These are phyloP conservation scores for Suhomyces wounanorum DNA, from an alignment of 1,139 yeast genomes.

Conservation along the genomic window DNA sequence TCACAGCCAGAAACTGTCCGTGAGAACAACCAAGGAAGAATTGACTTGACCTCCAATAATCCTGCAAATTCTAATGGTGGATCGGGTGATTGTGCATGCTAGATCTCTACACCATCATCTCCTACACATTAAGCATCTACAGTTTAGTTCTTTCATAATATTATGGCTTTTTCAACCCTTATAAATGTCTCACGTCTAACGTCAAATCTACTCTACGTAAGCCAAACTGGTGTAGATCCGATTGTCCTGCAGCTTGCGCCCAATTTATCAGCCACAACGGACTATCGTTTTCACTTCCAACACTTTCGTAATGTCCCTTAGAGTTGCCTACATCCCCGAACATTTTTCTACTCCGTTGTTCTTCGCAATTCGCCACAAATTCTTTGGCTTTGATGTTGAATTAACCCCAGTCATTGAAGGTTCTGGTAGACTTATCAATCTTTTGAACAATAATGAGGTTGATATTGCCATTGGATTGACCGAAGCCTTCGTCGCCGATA, in stretches of 20 bases:
- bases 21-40: slow-evolving; percentile 17
- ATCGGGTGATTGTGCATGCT: slow-evolving; percentile 20
- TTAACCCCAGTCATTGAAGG: slow-evolving; percentile 82
- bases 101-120: background rate
- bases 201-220: background rate
- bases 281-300: background rate
- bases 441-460: slow-evolving; percentile 62
- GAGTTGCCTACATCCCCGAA: slow-evolving; percentile 86
- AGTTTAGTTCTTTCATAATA: slow-evolving; percentile 7
- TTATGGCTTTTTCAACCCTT: background rate
- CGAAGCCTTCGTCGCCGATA: slow-evolving; percentile 85
- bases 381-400: slow-evolving; percentile 54
- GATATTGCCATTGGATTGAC: slow-evolving; percentile 87
- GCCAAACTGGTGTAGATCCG: background rate
- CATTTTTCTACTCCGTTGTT: slow-evolving; percentile 87
- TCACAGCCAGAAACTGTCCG: slow-evolving; percentile 5
- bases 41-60: slow-evolving; percentile 19
- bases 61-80: slow-evolving; percentile 9
- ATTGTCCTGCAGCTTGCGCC: background rate
- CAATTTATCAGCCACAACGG: background rate
- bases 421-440: slow-evolving; percentile 80
- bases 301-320: slow-evolving; percentile 26
- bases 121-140: slow-evolving; percentile 1
- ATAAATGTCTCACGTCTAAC: background rate
- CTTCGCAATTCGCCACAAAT: slow-evolving; percentile 57